Evolutionary conservation across 495 filamentous ascomycete genomes (phyloP).

Genomic region (Corynascus novoguineensis): DNA sequence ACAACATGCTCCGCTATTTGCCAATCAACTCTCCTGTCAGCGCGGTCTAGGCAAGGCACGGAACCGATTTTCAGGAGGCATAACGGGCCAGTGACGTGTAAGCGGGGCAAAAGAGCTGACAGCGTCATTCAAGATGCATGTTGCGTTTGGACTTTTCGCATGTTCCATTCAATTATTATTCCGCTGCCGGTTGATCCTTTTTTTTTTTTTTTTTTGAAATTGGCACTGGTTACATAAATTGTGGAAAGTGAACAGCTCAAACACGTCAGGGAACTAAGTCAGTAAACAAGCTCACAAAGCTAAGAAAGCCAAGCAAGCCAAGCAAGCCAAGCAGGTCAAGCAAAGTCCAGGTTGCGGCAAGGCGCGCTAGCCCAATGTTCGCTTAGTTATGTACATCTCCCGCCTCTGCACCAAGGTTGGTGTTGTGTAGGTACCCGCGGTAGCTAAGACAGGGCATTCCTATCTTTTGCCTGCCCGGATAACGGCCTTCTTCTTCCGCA

Average conservation of each 20-base stretch:
- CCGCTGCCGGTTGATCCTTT: neutral
- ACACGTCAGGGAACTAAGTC: neutral
- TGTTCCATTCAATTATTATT: too few species aligned
- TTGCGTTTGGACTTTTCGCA: neutral
- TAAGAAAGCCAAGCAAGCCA: neutral
- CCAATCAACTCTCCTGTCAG: neutral
- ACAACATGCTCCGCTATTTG: neutral
- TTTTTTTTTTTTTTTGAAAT: neutral
- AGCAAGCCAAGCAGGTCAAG: neutral
- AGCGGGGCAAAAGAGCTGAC: neutral
- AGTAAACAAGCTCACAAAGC: neutral
- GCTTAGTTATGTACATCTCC: too few species aligned
- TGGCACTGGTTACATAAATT: too few species aligned
- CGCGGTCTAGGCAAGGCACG: neutral
- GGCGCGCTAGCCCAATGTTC: neutral
- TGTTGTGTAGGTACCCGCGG: too few species aligned
- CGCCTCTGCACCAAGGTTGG: too few species aligned
- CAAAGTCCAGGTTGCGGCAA: neutral
- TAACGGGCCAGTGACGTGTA: neutral
- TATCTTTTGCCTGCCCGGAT: conserved; percentile 26
- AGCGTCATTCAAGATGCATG: neutral
- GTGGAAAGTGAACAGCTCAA: too few species aligned
- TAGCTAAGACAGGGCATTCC: neutral
- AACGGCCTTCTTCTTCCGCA: conserved; percentile 46
- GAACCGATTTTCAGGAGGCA: neutral